These are phyloP conservation scores for Leptodontidium sp. DNA, from an alignment of 2,329 filamentous ascomycete species.

Conservation along the genomic window DNA sequence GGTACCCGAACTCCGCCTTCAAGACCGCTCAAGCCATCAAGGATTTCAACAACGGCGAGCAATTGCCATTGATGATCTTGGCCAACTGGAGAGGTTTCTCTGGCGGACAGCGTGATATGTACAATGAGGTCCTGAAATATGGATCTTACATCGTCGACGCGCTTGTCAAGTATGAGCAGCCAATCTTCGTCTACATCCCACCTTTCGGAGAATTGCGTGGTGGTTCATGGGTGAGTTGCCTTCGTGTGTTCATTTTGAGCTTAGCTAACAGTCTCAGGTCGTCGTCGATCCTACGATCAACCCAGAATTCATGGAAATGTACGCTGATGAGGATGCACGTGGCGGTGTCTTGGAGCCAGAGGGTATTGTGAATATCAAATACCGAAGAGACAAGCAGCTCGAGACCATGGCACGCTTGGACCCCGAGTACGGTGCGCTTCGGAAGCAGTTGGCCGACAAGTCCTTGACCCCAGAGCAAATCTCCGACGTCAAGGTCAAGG, in stretches of 20 bases:
- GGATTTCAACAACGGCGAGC: constrained; percentile 99
- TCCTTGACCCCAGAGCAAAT: constrained; percentile 75
- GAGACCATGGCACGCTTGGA: constrained; percentile 97
- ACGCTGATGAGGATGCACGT: constrained; percentile 92
- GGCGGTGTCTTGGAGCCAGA: constrained; percentile 98
- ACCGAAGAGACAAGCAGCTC: constrained; percentile 95
- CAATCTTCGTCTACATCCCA: constrained; percentile 98
- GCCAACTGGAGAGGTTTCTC: constrained; percentile 99
- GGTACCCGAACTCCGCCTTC: constrained; percentile 99
- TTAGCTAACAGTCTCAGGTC: constrained; percentile 62
- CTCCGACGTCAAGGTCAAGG: constrained; percentile 81
- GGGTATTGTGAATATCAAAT: constrained; percentile 98
- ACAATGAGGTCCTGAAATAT: constrained; percentile 99
- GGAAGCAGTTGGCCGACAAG: constrained; percentile 75
- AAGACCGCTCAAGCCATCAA: constrained; percentile 99
- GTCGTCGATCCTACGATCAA: constrained; percentile 99
- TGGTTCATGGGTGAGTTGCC: constrained; percentile 81
- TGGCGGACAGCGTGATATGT: constrained; percentile 99
- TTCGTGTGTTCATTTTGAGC: constrained; percentile 20
- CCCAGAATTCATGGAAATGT: constrained; percentile 98
- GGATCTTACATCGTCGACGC: constrained; percentile 99
- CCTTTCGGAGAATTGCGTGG: constrained; percentile 96
- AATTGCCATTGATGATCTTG: constrained; percentile 97
- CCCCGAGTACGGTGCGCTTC: constrained; percentile 81
- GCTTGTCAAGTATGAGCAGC: constrained; percentile 97